Evolutionary conservation across 2,329 filamentous ascomycete genomes (phyloP).

Genomic region (Passalora sequoiae): DNA sequence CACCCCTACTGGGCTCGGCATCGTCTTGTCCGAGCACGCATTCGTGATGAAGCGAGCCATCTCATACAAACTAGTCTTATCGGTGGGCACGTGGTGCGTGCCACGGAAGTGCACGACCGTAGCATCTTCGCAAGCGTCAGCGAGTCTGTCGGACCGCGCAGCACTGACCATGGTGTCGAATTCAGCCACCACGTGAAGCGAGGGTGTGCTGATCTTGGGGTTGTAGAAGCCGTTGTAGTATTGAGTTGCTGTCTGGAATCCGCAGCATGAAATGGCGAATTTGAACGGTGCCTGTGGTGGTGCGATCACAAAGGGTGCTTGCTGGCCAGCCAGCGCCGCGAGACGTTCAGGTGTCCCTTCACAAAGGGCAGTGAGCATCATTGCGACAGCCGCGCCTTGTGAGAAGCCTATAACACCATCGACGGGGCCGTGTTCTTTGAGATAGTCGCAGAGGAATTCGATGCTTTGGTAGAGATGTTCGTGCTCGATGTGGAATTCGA

Average conservation of each 20-base stretch:
- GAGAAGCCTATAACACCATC: slow-evolving; percentile 20
- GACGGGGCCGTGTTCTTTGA: slow-evolving; percentile 16
- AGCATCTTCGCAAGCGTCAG: slow-evolving; percentile 10
- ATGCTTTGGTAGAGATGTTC: slow-evolving; percentile 18
- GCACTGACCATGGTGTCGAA: slow-evolving; percentile 20
- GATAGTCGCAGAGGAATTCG: slow-evolving; percentile 16
- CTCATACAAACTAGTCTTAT: slow-evolving; percentile 13
- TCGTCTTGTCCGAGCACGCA: slow-evolving; percentile 5
- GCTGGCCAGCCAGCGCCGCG: slow-evolving; percentile 13
- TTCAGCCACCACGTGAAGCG: slow-evolving; percentile 14
- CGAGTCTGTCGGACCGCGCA: slow-evolving; percentile 11
- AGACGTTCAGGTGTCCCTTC: slow-evolving; percentile 16
- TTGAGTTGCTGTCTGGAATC: slow-evolving; percentile 15
- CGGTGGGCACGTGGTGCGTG: slow-evolving; percentile 16
- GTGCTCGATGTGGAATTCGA: slow-evolving; percentile 16
- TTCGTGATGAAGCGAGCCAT: slow-evolving; percentile 15
- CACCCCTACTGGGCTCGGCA: background rate
- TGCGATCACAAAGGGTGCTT: slow-evolving; percentile 13
- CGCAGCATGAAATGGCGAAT: slow-evolving; percentile 19
- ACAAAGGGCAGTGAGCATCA: slow-evolving; percentile 26
- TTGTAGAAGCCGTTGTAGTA: slow-evolving; percentile 21
- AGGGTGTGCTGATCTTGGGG: slow-evolving; percentile 16
- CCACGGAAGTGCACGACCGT: slow-evolving; percentile 13
- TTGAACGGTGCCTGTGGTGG: slow-evolving; percentile 21
- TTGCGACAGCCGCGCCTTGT: slow-evolving; percentile 19